Conservation (phyloP, 2,329 filamentous ascomycete species). For the Fusarium sterilihyphosum region DNA sequence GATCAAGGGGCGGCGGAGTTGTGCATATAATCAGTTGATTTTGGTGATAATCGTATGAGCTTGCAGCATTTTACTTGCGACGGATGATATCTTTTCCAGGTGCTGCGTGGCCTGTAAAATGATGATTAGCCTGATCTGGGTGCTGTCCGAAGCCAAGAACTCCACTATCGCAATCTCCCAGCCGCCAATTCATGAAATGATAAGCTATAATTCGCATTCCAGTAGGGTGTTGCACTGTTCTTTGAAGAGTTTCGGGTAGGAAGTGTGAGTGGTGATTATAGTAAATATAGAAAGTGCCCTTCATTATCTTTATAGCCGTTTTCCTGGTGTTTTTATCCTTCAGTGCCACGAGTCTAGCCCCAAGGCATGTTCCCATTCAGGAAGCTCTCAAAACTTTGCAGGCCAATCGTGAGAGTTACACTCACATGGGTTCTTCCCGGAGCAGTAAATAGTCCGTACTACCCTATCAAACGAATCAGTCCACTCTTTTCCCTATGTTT, state of each 20-base stretch:
- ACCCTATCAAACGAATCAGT: background rate
- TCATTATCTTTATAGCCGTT: accelerated
- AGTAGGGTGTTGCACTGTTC: accelerated
- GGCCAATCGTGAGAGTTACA: background rate
- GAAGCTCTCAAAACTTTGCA: background rate
- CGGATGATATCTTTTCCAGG: background rate
- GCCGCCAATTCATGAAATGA: accelerated
- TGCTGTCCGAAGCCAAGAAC: background rate
- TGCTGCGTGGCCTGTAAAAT: background rate
- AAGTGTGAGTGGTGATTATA: accelerated
- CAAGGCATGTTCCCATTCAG: background rate
- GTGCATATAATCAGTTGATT: background rate
- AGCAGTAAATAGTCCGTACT: background rate
- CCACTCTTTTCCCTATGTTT: background rate
- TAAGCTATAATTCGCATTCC: too few species aligned
- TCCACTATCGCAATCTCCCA: background rate
- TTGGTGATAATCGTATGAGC: accelerated
- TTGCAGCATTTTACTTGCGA: accelerated
- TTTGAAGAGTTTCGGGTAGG: accelerated
- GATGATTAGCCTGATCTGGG: background rate
- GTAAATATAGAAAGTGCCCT: accelerated
- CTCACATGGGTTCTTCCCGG: background rate
- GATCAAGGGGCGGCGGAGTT: background rate
- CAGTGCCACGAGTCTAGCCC: background rate
- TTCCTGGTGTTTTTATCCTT: accelerated